These are phyloP conservation scores for Gymnopus androsaceus DNA, from an alignment of 1,284 basidiomycete genomes.

Conservation along the genomic window DNA sequence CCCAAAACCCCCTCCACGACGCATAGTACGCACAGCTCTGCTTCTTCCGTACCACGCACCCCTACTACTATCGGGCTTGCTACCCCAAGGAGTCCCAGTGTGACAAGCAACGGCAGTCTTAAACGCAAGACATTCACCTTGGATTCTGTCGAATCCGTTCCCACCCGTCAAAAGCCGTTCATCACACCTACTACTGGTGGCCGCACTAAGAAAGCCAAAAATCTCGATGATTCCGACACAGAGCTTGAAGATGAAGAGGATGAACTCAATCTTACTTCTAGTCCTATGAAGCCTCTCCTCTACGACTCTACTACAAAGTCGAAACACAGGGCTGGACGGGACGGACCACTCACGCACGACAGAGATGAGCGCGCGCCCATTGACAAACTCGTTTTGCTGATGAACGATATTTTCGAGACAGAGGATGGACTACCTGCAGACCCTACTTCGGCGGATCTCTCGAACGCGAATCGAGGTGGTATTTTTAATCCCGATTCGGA, in stretches of 20 bases:
- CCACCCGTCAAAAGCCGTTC: constrained; percentile 4
- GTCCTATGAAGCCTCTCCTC: neutral
- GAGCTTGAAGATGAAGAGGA: constrained; percentile 37
- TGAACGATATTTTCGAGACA: constrained; percentile 89
- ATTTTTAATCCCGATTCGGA: constrained; percentile 68
- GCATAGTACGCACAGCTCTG: constrained; percentile 21
- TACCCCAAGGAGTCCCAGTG: constrained; percentile 10
- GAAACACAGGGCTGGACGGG: constrained; percentile 1
- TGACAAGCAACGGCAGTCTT: constrained; percentile 27
- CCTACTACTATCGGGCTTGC: constrained; percentile 12
- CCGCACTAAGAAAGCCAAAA: constrained; percentile 1
- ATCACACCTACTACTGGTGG: constrained; percentile 20
- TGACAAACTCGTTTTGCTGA: constrained; percentile 36
- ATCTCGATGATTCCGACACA: neutral
- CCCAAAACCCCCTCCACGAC: constrained; percentile 15
- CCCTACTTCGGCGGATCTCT: constrained; percentile 54
- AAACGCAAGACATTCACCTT: constrained; percentile 42
- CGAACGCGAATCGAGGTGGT: constrained; percentile 48
- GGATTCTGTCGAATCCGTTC: constrained; percentile 57
- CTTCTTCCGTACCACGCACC: constrained; percentile 14
- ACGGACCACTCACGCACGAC: constrained; percentile 1
- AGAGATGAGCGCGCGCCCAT: constrained; percentile 11
- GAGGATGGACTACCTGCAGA: constrained; percentile 79
- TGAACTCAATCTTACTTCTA: constrained; percentile 22
- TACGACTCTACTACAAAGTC: constrained; percentile 3